These are phyloP conservation scores for Hyphopichia khmerensis DNA, from an alignment of 1,139 yeast genomes.

Conservation along the genomic window DNA sequence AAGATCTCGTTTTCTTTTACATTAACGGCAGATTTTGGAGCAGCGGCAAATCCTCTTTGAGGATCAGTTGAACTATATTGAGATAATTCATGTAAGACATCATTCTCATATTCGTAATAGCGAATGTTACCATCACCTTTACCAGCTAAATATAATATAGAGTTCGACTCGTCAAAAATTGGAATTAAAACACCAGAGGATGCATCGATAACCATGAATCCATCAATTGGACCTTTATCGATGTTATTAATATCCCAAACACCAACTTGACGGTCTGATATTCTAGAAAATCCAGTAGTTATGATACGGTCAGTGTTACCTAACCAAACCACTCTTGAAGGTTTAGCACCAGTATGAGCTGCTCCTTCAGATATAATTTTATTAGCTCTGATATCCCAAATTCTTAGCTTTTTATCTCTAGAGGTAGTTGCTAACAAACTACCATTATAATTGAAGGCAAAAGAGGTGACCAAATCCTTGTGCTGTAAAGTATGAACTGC, in stretches of 20 bases:
- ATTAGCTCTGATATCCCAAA: constrained; percentile 86
- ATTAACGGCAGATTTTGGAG: constrained; percentile 80
- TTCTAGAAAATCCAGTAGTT: constrained; percentile 93
- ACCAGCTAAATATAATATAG: constrained; percentile 86
- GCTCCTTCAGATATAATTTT: constrained; percentile 77
- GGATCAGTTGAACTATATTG: constrained; percentile 88
- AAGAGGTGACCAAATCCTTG: constrained; percentile 85
- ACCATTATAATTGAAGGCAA: constrained; percentile 89
- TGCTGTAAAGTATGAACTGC: constrained; percentile 75
- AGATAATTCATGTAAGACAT: constrained; percentile 75
- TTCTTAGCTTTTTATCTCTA: constrained; percentile 86
- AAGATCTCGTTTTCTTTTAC: constrained; percentile 83
- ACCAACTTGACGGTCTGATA: constrained; percentile 93
- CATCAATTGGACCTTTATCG: constrained; percentile 82
- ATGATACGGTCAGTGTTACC: constrained; percentile 82
- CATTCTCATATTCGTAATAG: constrained; percentile 83
- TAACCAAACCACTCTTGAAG: constrained; percentile 84
- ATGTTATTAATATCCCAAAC: constrained; percentile 83
- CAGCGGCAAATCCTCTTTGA: constrained; percentile 91
- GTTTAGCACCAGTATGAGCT: constrained; percentile 92
- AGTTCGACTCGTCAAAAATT: constrained; percentile 76
- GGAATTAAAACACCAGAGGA: constrained; percentile 95
- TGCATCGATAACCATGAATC: constrained; percentile 80
- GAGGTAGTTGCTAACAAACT: constrained; percentile 82
- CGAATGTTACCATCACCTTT: constrained; percentile 98